Evolutionary conservation across 768 basidiomycete species (phyloP).

Genomic region (Suillus placidus): DNA sequence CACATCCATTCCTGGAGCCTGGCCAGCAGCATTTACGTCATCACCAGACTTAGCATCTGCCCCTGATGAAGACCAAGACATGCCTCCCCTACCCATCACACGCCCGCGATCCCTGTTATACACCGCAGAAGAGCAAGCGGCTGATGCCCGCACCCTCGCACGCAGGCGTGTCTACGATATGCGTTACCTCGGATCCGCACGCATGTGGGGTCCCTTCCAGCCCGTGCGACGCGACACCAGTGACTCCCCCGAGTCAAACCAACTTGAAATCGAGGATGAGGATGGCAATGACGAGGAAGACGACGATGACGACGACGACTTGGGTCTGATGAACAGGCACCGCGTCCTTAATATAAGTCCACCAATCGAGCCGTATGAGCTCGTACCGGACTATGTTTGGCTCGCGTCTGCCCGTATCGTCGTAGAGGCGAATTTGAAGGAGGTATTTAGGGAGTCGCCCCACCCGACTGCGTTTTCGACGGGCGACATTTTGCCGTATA

Average conservation of each 20-base stretch:
- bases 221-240: conserved; percentile 15
- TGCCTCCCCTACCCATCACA: not conserved
- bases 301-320: conserved; percentile 17
- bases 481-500: conserved; percentile 29
- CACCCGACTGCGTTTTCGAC: not conserved
- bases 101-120: not conserved
- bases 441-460: conserved; percentile 29
- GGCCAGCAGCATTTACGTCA: not conserved
- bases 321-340: conserved; percentile 8
- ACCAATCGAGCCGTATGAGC: conserved; percentile 29
- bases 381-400: conserved; percentile 53
- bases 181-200: conserved; percentile 31
- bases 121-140: conserved; percentile 17
- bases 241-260: not conserved
- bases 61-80: not conserved
- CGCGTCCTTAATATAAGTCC: conserved; percentile 23
- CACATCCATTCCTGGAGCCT: not conserved
- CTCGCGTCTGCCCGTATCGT: conserved; percentile 53
- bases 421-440: conserved; percentile 54
- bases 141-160: conserved; percentile 31
- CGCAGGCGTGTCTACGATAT: conserved; percentile 35
- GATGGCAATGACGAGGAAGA: conserved; percentile 25
- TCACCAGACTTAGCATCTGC: not conserved
- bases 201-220: conserved; percentile 33
- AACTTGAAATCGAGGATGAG: conserved; percentile 11